Percentiles rank a stretch among this genome's conserved stretches.
These are phyloP conservation scores for Debaryomycetaceae sp. DNA, from an alignment of 1,139 yeast species.

Conservation along the genomic window DNA sequence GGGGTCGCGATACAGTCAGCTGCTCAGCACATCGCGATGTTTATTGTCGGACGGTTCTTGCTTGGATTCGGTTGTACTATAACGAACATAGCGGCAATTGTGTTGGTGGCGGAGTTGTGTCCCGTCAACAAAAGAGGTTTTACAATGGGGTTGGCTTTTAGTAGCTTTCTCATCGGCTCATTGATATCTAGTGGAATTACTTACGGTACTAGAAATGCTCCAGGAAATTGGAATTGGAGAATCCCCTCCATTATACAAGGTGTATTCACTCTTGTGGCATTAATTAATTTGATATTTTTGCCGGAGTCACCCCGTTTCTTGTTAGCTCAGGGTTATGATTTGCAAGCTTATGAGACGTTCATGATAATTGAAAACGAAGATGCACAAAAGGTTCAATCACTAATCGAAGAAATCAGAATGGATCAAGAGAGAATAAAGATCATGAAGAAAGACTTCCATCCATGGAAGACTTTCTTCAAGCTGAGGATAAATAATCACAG, in stretches of 20 bases:
- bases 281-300: conserved; percentile 8
- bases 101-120: conserved; percentile 14
- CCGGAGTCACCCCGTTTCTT: conserved; percentile 16
- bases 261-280: conserved; percentile 9
- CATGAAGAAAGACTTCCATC: conserved; percentile 4
- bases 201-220: conserved; percentile 7
- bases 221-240: conserved; percentile 16
- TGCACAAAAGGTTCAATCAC: background rate
- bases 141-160: conserved; percentile 8
- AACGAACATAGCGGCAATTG: conserved; percentile 9
- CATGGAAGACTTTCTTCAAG: conserved; percentile 10
- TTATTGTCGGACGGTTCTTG: conserved; percentile 13
- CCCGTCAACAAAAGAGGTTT: conserved; percentile 7
- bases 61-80: conserved; percentile 13
- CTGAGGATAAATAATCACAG: conserved; percentile 10
- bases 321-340: conserved; percentile 7
- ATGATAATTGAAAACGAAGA: conserved; percentile 6
- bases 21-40: conserved; percentile 15
- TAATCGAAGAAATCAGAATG: conserved; percentile 4
- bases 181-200: conserved; percentile 1
- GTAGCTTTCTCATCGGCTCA: background rate
- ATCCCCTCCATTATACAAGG: conserved; percentile 14
- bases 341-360: conserved; percentile 9
- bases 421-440: background rate
- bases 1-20: conserved; percentile 15